phyloP scores from a whole-genome alignment of 2,329 filamentous ascomycete genomes.

The Trichoderma lentiforme region DNA sequence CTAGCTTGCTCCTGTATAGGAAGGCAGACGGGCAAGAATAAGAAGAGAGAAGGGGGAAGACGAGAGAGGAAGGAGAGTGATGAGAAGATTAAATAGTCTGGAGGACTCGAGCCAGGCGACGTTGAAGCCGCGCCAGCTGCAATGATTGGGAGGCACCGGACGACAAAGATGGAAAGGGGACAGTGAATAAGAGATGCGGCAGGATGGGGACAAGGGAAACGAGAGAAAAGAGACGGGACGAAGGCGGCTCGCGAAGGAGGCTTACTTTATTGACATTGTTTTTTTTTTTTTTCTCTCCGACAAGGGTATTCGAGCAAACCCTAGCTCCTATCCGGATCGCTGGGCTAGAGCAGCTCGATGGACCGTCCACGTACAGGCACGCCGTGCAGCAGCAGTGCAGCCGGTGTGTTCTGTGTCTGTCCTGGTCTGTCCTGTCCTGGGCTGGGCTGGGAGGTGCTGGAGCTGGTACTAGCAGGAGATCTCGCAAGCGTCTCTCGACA shows the following conservation, averaged over 20 bases:
- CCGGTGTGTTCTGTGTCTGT: constrained; percentile 9
- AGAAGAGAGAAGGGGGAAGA: constrained; percentile 2
- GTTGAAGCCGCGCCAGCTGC: constrained; percentile 4
- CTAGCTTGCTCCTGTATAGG: neutral
- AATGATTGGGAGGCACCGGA: constrained; percentile 3
- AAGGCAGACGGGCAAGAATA: neutral
- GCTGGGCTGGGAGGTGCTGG: neutral
- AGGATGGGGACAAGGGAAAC: constrained; percentile 15
- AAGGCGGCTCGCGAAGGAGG: constrained; percentile 26
- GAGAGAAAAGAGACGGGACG: constrained; percentile 22
- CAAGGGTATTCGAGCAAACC: constrained; percentile 33
- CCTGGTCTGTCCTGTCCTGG: neutral
- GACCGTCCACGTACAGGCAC: constrained; percentile 18
- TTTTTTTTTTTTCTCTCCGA: constrained; percentile 24
- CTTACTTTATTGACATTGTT: constrained; percentile 56
- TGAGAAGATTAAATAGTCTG: constrained; percentile 10
- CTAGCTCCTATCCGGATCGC: constrained; percentile 29
- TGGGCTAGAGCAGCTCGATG: constrained; percentile 17
- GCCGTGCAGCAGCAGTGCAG: constrained; percentile 18
- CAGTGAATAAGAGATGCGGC: constrained; percentile 19
- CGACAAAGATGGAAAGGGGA: constrained; percentile 7
- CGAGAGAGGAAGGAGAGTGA: neutral
- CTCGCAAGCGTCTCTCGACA: constrained; percentile 16
- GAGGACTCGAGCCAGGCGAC: neutral
- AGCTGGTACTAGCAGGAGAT: constrained; percentile 13